Evolutionary conservation across 352 stramenopile species (phyloP), one percentile per base, ranked within the genome.

Genomic region (Globisporangium paroecandrum): DNA sequence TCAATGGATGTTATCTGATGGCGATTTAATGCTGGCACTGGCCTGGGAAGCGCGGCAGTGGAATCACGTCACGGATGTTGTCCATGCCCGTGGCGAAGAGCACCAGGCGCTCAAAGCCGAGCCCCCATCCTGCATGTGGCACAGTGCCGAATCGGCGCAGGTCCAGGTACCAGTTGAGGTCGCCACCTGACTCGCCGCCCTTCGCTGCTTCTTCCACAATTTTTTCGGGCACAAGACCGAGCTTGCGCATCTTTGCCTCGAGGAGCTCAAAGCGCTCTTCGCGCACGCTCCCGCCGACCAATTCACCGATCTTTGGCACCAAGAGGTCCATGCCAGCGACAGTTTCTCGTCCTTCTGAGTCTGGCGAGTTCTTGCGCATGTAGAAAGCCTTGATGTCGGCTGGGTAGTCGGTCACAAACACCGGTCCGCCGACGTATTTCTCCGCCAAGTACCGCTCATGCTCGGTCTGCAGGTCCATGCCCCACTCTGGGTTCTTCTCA

Each of bases 351-450:
- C 93, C 87, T 13, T 77, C 56, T 2, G 62, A 57, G 53, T 90
- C 79, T 0, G 69, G 66, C 54, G 97, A 85, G 75, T 99, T 99
- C 70, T 97, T 91, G 55, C 97, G 87, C 98, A 99, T 99, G 85
- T 99, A 99, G 74, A 99, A 99, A 7, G 97, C 95, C 82, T 99
- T 99, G 70, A 99, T 99, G 10, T 87, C 84, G 13, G 95, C 96
- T 2, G 98, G 97, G 77, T 99, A 99, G 71, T 99, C 95, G 57
- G 98, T 99, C 66, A 99, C 96, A 75, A 99, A 99, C 8, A 99
- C 94, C 2, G 85, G 82, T 0, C 81, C 85, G 27, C 64, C 70
- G 57, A 91, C 78, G 41, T 89, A 81, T 56, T 83, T 83, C 74
- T 99, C 96, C 5, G 95, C 91, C 27, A 99, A 76, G 79, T 93